Percentiles rank a stretch among this genome's conserved stretches.
These are phyloP conservation scores for Cyamopsis tetragonoloba DNA, from an alignment of 306 rosid species.

Conservation along the genomic window DNA sequence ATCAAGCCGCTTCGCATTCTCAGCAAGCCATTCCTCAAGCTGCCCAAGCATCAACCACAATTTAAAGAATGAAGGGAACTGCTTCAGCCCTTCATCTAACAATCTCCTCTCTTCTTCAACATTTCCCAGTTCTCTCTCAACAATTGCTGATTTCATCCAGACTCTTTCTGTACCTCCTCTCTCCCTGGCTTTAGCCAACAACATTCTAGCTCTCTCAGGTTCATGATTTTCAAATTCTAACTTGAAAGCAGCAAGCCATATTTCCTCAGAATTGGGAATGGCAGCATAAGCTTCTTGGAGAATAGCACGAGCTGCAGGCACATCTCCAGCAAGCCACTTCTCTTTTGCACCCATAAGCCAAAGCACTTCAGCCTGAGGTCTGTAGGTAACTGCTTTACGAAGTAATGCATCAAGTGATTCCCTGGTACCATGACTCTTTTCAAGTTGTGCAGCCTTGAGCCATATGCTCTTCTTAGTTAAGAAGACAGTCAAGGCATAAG, in stretches of 20 bases:
- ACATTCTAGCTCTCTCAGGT: constrained; percentile 93
- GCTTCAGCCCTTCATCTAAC: constrained; percentile 74
- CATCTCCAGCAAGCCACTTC: constrained; percentile 98
- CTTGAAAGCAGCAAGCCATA: constrained; percentile 95
- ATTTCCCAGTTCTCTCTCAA: constrained; percentile 85
- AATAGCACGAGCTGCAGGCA: constrained; percentile 80
- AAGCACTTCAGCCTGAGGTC: constrained; percentile 93
- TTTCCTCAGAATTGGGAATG: constrained; percentile 89
- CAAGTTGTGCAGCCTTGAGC: constrained; percentile 95
- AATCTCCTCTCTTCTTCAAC: constrained; percentile 67
- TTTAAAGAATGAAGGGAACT: constrained; percentile 74
- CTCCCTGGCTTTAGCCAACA: constrained; percentile 87
- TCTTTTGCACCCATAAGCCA: constrained; percentile 99
- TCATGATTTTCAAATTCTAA: constrained; percentile 90
- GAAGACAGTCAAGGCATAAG: constrained; percentile 79
- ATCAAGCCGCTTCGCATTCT: constrained; percentile 40
- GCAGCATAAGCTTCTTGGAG: constrained; percentile 94
- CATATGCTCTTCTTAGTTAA: constrained; percentile 91
- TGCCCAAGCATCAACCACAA: constrained; percentile 96
- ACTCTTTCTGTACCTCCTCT: constrained; percentile 91
- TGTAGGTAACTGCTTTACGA: constrained; percentile 76
- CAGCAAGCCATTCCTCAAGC: constrained; percentile 69
- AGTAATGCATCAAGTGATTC: constrained; percentile 89
- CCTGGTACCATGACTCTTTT: constrained; percentile 86
- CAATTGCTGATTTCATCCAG: constrained; percentile 95